phyloP scores from a whole-genome alignment of 73 alveolate genomes.

The Paramecium octaurelia region DNA sequence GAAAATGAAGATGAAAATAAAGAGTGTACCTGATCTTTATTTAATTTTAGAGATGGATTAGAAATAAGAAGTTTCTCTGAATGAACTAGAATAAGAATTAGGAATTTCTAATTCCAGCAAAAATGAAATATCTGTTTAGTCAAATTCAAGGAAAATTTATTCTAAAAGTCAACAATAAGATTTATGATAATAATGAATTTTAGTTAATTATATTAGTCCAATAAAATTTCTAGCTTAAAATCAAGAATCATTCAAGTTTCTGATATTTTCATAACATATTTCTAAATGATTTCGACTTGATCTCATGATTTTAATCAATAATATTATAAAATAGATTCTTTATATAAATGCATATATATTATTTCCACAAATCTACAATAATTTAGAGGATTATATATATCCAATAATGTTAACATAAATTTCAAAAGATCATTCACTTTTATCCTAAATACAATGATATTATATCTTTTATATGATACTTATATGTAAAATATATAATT shows the following conservation, averaged over 20 bases:
- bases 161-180: background rate
- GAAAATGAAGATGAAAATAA: slow-evolving; percentile 18
- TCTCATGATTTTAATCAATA: background rate
- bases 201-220: background rate
- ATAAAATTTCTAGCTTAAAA: background rate
- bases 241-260: background rate
- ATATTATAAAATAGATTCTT: no score
- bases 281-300: background rate
- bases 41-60: background rate
- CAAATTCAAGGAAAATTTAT: background rate
- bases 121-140: background rate
- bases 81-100: background rate
- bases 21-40: background rate
- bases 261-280: background rate
- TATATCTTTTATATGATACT: no score
- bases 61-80: background rate
- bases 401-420: no score
- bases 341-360: no score
- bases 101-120: background rate
- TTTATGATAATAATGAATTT: background rate
- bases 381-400: no score
- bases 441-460: no score
- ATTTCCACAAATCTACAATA: background rate
- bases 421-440: no score
- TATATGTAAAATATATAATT: no score